Evolutionary conservation across 805 yeast species (phyloP), one percentile per base, ranked within the genome.

Genomic region (Komagataella mondaviorum): DNA sequence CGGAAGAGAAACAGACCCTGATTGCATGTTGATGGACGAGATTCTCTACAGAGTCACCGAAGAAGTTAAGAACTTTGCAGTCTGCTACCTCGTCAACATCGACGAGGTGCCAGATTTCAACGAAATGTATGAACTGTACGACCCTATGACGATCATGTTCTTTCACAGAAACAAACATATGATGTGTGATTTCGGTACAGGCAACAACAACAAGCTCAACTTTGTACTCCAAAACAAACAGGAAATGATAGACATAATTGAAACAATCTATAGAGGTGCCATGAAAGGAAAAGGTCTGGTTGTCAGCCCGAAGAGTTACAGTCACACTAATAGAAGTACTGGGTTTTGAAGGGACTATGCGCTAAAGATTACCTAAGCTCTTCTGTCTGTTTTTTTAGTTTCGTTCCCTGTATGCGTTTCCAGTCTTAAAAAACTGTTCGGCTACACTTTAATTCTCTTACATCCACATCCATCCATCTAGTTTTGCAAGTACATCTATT

Each of bases 111-210:
- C 91, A 0, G 99, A 89, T 59, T 93, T 93, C 68, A 91, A 84
- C 58, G 74, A 79, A 60, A 87, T 88, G 91, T 89, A 89, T 63
- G 96, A 88, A 63, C 68, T 89, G 47, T 86, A 83, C 62, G 98
- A 90, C 59, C 95, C 96, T 14, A 78, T 88, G 73, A 83, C 96
- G 47, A 72, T 93, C 50, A 93, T 93, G 98, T 90, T 62, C 91
- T 51, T 93, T 65, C 88, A 77, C 68, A 72, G 95, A 50, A 91
- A 91, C 68, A 85, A 88, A 64, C 98, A 91, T 65, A 90, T 91
- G 95, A 81, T 93, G 95, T 88, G 96, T 67, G 99, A 93, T 71
- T 89, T 90, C 65, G 99, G 99, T 2, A 93, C 98, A 0, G 99
- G 99, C 36, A 89, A 93, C 63, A 93, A 93, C 67, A 93, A 93